Percentiles rank a stretch among this genome's conserved stretches.
phyloP scores from a whole-genome alignment of 2,329 filamentous ascomycete genomes.

The Fusarium sp. region DNA sequence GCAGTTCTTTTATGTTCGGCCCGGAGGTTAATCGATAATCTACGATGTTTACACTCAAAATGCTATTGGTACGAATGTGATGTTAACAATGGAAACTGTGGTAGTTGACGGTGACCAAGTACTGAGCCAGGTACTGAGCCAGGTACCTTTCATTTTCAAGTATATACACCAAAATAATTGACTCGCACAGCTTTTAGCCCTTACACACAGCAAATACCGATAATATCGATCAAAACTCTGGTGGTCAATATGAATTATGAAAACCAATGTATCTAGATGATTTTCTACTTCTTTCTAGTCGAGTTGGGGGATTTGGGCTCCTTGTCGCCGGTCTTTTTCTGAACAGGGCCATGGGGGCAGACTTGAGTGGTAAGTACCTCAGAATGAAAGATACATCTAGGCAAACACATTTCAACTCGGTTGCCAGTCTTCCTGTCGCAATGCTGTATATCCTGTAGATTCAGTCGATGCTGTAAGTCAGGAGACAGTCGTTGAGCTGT shows the following conservation, averaged over 20 bases:
- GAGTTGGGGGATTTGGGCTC: neutral
- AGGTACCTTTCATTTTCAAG: neutral
- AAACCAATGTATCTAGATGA: neutral
- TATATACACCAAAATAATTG: neutral
- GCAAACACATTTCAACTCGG: neutral
- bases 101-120: neutral
- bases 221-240: neutral
- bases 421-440: neutral
- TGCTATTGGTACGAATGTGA: neutral
- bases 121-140: neutral
- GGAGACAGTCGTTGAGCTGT: neutral
- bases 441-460: neutral
- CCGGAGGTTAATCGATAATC: slow-evolving; percentile 32
- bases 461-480: neutral
- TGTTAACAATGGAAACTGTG: neutral
- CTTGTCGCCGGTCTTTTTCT: neutral
- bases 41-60: slow-evolving; percentile 2
- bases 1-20: slow-evolving; percentile 8
- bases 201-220: neutral
- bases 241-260: neutral
- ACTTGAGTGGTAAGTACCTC: neutral
- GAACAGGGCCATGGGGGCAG: neutral
- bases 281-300: neutral
- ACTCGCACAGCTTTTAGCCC: neutral
- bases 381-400: neutral